These are phyloP conservation scores for Acacia melanoxylon DNA, from an alignment of 306 rosid genomes.

Conservation along the genomic window DNA sequence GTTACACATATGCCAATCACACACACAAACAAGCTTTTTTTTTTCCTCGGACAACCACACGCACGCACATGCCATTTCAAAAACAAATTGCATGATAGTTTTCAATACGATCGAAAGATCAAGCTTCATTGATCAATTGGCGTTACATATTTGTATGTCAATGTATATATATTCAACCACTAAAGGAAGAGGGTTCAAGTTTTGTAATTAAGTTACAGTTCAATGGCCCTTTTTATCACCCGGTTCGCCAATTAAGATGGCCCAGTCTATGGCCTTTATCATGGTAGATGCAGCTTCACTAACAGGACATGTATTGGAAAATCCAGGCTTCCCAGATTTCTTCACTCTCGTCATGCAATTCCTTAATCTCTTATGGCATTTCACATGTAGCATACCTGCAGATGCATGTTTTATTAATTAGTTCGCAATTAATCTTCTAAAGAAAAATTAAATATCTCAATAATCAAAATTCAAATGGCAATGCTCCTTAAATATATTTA, in stretches of 20 bases:
- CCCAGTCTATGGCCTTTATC: constrained; percentile 82
- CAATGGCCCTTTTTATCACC: neutral
- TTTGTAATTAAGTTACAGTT: neutral
- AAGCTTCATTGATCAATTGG: neutral
- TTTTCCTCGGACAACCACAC: too few relatives aligned
- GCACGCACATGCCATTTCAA: too few relatives aligned
- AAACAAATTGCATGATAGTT: neutral
- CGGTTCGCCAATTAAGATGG: constrained; percentile 35
- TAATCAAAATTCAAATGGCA: neutral
- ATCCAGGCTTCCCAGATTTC: constrained; percentile 73
- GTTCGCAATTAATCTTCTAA: neutral
- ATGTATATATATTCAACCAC: too few relatives aligned
- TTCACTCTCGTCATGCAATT: constrained; percentile 56
- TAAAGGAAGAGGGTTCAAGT: neutral
- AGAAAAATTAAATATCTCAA: neutral
- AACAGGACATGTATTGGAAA: constrained; percentile 62
- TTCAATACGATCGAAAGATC: constrained; percentile 15
- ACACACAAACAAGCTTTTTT: too few relatives aligned
- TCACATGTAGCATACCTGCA: constrained; percentile 61
- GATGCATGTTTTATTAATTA: constrained; percentile 20
- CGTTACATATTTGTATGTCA: neutral
- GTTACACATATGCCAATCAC: too few relatives aligned
- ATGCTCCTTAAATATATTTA: neutral
- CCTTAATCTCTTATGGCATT: constrained; percentile 71
- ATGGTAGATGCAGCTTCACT: constrained; percentile 62